These are phyloP conservation scores for Bipolaris gigantea DNA, from an alignment of 2,329 filamentous ascomycete species.

Conservation along the genomic window DNA sequence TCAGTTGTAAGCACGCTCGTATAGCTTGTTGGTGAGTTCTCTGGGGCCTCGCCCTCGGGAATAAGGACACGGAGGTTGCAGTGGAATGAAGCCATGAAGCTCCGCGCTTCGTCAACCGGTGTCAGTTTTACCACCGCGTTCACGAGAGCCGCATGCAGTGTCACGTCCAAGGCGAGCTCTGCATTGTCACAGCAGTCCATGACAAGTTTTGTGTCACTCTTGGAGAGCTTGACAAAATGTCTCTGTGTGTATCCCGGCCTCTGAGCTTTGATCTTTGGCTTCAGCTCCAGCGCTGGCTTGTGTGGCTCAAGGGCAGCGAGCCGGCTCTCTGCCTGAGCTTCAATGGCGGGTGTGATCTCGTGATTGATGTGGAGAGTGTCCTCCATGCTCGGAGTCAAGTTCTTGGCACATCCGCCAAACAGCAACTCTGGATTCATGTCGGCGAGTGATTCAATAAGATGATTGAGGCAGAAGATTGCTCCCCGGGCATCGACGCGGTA, in stretches of 20 bases:
- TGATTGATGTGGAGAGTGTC: constrained; percentile 20
- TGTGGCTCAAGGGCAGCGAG: constrained; percentile 22
- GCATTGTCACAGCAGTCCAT: constrained; percentile 12
- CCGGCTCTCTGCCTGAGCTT: constrained; percentile 20
- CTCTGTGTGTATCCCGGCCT: constrained; percentile 11
- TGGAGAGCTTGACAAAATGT: constrained; percentile 6
- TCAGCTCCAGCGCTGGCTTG: constrained; percentile 24
- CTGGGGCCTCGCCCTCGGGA: constrained; percentile 18
- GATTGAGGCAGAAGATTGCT: constrained; percentile 28
- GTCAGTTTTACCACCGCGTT: constrained; percentile 18
- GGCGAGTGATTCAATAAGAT: constrained; percentile 24
- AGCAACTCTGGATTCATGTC: constrained; percentile 20
- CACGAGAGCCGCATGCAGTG: constrained; percentile 24
- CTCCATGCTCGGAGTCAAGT: constrained; percentile 29
- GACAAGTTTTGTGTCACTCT: constrained; percentile 17
- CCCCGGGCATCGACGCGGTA: constrained; percentile 32
- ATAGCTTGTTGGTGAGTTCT: constrained; percentile 22
- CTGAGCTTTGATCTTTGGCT: constrained; percentile 15
- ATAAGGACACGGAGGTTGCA: constrained; percentile 28
- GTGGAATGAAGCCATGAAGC: constrained; percentile 32
- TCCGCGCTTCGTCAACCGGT: constrained; percentile 15
- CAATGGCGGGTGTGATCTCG: constrained; percentile 19
- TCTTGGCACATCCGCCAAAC: constrained; percentile 29
- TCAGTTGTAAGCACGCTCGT: constrained; percentile 27
- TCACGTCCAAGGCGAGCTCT: constrained; percentile 12